phyloP scores from a whole-genome alignment of 179 eudicot species.

The Silene vulgaris region DNA sequence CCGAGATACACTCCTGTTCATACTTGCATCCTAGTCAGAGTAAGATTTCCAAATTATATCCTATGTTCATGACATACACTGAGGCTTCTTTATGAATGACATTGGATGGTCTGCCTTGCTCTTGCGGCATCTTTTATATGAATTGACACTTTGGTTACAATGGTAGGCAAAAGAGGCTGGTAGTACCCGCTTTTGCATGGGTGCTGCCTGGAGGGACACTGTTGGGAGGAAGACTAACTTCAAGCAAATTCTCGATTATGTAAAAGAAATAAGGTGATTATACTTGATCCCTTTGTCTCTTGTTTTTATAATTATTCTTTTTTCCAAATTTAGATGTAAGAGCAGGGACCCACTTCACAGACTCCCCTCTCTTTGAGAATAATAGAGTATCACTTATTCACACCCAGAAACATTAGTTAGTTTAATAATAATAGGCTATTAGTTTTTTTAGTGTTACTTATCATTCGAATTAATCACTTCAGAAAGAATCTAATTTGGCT shows the following conservation, averaged over 20 bases:
- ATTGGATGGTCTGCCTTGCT: neutral
- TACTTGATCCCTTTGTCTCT: neutral
- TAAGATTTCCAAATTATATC: neutral
- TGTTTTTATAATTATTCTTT: neutral
- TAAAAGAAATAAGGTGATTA: slow-evolving; percentile 85
- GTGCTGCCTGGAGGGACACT: slow-evolving; percentile 99
- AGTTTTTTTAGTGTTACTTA: neutral
- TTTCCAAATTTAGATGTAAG: neutral
- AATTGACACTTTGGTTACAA: slow-evolving; percentile 15
- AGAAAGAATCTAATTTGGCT: too few relatives aligned
- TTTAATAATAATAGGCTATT: neutral
- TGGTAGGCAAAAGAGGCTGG: slow-evolving; percentile 97
- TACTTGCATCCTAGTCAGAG: neutral
- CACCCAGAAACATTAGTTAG: neutral
- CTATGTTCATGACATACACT: neutral
- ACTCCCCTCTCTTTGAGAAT: neutral
- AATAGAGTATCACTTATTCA: too few relatives aligned
- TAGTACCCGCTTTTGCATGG: slow-evolving; percentile 97
- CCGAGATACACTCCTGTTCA: neutral
- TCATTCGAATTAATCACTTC: too few relatives aligned
- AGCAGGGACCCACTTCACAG: too few relatives aligned
- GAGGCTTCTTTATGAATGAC: neutral
- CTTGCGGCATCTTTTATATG: neutral
- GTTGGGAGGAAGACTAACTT: slow-evolving; percentile 94
- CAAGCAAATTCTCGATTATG: slow-evolving; percentile 90